Evolutionary conservation across 352 stramenopile species (phyloP).

Genomic region (Phytophthora macrochlamydospora): DNA sequence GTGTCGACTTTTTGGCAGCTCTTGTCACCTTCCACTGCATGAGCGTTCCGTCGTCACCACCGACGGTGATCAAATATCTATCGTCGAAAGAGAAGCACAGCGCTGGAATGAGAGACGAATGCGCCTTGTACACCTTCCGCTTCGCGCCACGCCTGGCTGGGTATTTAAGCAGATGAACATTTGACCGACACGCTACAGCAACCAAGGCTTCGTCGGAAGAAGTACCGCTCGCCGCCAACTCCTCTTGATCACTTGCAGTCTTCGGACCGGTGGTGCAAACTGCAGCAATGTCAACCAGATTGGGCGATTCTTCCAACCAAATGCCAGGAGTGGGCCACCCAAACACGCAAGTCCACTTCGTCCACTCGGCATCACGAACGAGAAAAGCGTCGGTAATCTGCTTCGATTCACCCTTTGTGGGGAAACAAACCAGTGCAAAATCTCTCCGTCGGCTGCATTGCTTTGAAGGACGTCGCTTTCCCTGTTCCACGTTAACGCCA

Average conservation of each 20-base stretch:
- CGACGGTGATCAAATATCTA: constrained; percentile 52
- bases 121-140: constrained; percentile 47
- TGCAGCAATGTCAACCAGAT: constrained; percentile 54
- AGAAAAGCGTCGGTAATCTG: constrained; percentile 69
- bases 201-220: constrained; percentile 45
- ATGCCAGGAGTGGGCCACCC: constrained; percentile 69
- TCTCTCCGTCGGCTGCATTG: constrained; percentile 75
- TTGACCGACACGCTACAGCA: constrained; percentile 53
- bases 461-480: constrained; percentile 82
- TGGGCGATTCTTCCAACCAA: constrained; percentile 59
- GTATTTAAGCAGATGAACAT: constrained; percentile 59
- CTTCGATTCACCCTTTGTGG: constrained; percentile 43
- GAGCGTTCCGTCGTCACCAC: constrained; percentile 61
- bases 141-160: constrained; percentile 47
- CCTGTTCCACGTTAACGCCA: constrained; percentile 88
- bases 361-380: constrained; percentile 62
- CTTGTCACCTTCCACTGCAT: constrained; percentile 55
- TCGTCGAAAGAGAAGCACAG: constrained; percentile 60
- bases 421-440: constrained; percentile 60
- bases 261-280: constrained; percentile 46
- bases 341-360: constrained; percentile 73
- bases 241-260: not conserved
- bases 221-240: not conserved
- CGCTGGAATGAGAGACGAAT: constrained; percentile 51
- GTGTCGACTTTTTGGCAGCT: not conserved